Percentiles rank a stretch among this genome's conserved stretches.
Conservation (phyloP, 176 grass and related monocot genomes). For the Neostapfia colusana region DNA sequence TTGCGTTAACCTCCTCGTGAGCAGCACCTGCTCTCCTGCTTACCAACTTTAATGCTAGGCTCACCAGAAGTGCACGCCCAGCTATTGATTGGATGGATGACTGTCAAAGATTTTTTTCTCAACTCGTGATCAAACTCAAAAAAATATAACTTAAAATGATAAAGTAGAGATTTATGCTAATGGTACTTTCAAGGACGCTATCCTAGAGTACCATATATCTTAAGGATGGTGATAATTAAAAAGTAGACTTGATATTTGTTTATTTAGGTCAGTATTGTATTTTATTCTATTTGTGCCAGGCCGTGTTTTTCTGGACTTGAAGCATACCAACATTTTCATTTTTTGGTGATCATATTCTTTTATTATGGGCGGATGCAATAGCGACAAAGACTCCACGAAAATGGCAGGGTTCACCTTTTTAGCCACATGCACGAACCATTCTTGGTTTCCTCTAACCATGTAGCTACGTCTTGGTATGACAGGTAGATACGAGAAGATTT, state of each 20-base stretch:
- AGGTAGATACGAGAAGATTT: background rate
- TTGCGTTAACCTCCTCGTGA: slow-evolving; percentile 31
- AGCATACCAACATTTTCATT: background rate
- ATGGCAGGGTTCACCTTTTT: background rate
- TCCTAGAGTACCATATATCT: background rate
- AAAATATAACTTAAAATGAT: background rate
- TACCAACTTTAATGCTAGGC: background rate
- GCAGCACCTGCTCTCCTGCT: background rate
- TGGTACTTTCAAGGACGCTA: background rate
- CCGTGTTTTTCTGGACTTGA: background rate
- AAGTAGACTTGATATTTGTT: background rate
- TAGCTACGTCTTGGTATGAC: background rate
- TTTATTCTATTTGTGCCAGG: too few relatives aligned
- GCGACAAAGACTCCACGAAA: background rate
- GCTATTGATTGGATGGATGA: too few relatives aligned
- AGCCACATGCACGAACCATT: background rate
- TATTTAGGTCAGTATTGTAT: too few relatives aligned
- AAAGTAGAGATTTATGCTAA: too few relatives aligned
- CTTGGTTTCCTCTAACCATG: background rate
- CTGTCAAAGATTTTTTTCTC: too few relatives aligned
- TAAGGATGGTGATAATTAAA: background rate
- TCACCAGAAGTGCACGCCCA: background rate
- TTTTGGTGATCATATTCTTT: background rate
- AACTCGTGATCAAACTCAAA: too few relatives aligned
- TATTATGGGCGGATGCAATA: too few relatives aligned